Evolutionary conservation across 306 rosid species (phyloP), one percentile per base, ranked within the genome.

Genomic region (Citrullus mucosospermus): DNA sequence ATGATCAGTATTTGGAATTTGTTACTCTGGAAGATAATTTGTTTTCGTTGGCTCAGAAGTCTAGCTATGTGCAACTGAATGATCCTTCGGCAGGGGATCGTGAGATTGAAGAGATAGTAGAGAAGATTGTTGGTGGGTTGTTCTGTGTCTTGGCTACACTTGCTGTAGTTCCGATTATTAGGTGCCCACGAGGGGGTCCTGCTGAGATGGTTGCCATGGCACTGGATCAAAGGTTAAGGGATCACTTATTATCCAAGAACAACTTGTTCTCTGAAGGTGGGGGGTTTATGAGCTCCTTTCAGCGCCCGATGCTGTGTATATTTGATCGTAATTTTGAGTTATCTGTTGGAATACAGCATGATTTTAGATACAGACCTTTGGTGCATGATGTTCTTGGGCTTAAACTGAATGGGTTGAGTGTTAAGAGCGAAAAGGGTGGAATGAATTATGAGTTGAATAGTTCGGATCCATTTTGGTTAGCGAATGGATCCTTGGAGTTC

Each of bases 171-270:
- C 99, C 99, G 0, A 86, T 95, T 54, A 92, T 95, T 39, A 81
- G 97, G 61, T 92, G 97, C 63, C 93, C 96, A 0, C 90, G 93
- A 5, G 97, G 97, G 14, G 99, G 99, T 1, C 97, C 99, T 0
- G 97, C 97, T 16, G 97, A 95, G 88, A 88, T 95, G 99, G 99
- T 92, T 75, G 99, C 99, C 1, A 80, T 93, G 1, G 92, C 91
- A 3, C 80, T 95, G 92, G 99, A 95, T 80, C 97, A 91, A 83
- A 87, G 93, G 50, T 82, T 95, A 78, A 85, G 99, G 16, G 99
- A 95, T 80, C 99, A 95, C 84, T 88, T 95, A 84, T 81, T 91
- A 86, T 87, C 96, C 0, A 95, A 95, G 88, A 95, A 89, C 80
- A 95, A 95, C 84, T 83, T 95, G 88, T 95, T 95, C 56, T 85